Base-by-base conservation (phyloP, 192 early-diverging fungal species). In the Coemansia sp. region DNA sequence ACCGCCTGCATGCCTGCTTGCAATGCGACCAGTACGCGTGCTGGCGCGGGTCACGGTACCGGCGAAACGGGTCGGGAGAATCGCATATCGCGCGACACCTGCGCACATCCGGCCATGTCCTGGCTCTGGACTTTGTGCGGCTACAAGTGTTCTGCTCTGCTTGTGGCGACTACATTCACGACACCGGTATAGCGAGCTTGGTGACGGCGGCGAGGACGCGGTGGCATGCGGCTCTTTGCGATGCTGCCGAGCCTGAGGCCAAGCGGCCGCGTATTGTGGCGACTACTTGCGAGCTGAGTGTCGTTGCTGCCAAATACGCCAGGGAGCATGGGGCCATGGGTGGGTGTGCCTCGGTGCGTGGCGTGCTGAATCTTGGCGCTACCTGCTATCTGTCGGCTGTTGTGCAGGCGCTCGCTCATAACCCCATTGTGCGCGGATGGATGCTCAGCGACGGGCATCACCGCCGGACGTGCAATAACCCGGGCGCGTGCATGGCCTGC, bases 341-440 rank as follows among this genome's bases (percentile, higher is more conserved):
- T 21, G 47, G 69, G 33, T 86, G 83, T 26, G 69, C 75, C 36
- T 92, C 93, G 5, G 70, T 97, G 14, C 88, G 96, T n/a, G 96
- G 96, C 16, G 75, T 96, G 56, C 75, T 85, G 34, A 99, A 99
- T 62, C 86, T 99, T 83, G 96, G 96, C 14, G 89, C 91, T 0
- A 99, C 96, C 1, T 99, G 96, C 70, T 99, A 94, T 65, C 94
- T 99, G 87, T 95, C 93, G 73, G 92, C 91, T 5, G 89, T 99
- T 23, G 80, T 99, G 41, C 96, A 99, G 73, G 86, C 90, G 18
- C 85, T 99, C 60, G 80, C 92, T 16, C 94, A 97, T 72, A 99
- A 99, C 70, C 96, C 95, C 23, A 63, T 96, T 16, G 71, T 99
- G 47, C 88, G 89, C 65, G 89, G 86, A 6, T 93, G 95, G 78